Base-by-base conservation (phyloP, 805 yeast species). In the Wickerhamiella allomyrinae region DNA sequence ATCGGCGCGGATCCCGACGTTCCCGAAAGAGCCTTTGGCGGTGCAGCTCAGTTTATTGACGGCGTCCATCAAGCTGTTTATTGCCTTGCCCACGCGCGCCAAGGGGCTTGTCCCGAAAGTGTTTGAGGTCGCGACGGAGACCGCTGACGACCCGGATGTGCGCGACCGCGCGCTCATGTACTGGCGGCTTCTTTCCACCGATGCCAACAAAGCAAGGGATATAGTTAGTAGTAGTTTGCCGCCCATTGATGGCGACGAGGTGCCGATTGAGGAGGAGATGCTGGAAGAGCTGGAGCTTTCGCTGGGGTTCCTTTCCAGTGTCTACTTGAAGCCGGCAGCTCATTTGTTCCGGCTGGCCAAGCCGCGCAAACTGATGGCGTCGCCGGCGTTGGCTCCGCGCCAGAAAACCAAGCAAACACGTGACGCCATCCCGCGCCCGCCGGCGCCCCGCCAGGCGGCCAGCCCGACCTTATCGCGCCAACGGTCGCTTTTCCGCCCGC, bases 151-250 rank as follows among this genome's bases (percentile, higher is more conserved):
- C 51, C 95, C 95, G 0, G 97, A 89, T 60, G 60, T 86, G 9
- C 69, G 96, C 46, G 93, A 84, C 49, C 63, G 95, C 31, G 95
- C 89, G 0, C 79, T 67, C 54, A 76, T 84, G 61, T 87, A 89
- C 61, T 80, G 94, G 91, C 68, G 94, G 44, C 60, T 87, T 22
- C 60, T 87, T 6, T 74, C 91, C 1, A 46, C 68, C 6, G 66
- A 65, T 38, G 20, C 66, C 29, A 65, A 66, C 15, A 61, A 66
- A 2, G 64, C 75, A 3, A 59, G 62, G 40, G 68, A 66, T 19
- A 68, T 87, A n/a, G 68, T 86, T 10, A 67, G 76, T 49, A 74
- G 76, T 11, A 63, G 65, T 2, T 44, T 74, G 17, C 94, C 94
- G 0, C 60, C 69, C 1, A 79, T 87, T 6, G 68, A 76, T 15